Conservation (phyloP, 2,329 filamentous ascomycete genomes). For the Coniochaeta sp. region DNA sequence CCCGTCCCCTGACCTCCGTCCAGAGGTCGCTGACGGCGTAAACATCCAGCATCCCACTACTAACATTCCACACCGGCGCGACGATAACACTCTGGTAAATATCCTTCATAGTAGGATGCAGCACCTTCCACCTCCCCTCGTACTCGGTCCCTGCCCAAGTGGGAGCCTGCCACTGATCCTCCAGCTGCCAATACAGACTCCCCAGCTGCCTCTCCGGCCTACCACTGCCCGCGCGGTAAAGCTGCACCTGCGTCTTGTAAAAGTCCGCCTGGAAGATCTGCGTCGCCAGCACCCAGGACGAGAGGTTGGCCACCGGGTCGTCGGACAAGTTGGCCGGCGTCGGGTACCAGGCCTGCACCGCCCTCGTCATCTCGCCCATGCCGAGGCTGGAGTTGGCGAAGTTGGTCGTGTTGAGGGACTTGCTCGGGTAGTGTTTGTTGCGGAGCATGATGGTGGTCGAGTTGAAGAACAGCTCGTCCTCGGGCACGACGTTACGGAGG, state of each 20-base stretch:
- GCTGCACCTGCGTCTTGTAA: slow-evolving; percentile 53
- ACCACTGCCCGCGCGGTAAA: slow-evolving; percentile 53
- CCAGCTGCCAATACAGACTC: slow-evolving; percentile 57
- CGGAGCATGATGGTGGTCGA: slow-evolving; percentile 45
- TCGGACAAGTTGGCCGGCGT: slow-evolving; percentile 41
- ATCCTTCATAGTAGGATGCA: slow-evolving; percentile 52
- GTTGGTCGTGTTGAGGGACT: slow-evolving; percentile 38
- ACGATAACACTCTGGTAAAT: slow-evolving; percentile 53
- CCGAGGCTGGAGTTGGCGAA: slow-evolving; percentile 33
- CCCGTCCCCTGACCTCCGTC: slow-evolving; percentile 36
- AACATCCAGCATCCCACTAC: slow-evolving; percentile 40
- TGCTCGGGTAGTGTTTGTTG: slow-evolving; percentile 52
- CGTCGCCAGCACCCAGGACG: slow-evolving; percentile 53
- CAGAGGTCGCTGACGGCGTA: slow-evolving; percentile 54
- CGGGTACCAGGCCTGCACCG: slow-evolving; percentile 49
- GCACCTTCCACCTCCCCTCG: slow-evolving; percentile 54
- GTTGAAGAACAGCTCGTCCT: slow-evolving; percentile 49
- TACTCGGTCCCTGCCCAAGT: slow-evolving; percentile 60
- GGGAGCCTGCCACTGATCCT: slow-evolving; percentile 58
- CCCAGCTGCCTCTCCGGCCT: slow-evolving; percentile 51
- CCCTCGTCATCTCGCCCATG: slow-evolving; percentile 52
- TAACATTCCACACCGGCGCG: slow-evolving; percentile 46
- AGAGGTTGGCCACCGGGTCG: slow-evolving; percentile 47
- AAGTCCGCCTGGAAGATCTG: slow-evolving; percentile 60
- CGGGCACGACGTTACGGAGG: slow-evolving; percentile 46